Evolutionary conservation across 2,329 filamentous ascomycete genomes (phyloP).

Genomic region (Xylaria sp.): DNA sequence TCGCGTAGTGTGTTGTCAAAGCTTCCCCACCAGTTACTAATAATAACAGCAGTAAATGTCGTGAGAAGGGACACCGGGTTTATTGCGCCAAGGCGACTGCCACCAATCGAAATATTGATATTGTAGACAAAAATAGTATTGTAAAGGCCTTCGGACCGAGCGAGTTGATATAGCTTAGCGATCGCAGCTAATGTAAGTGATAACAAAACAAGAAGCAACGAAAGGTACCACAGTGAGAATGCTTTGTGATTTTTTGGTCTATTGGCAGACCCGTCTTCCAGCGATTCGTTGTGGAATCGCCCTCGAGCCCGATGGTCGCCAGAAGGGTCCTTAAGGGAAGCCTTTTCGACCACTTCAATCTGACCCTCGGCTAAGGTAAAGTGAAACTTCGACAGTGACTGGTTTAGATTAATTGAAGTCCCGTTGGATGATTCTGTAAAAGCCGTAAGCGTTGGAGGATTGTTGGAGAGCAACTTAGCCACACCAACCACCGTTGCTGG

Average conservation of each 20-base stretch:
- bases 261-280: neutral
- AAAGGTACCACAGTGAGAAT: neutral
- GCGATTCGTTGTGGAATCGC: neutral
- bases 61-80: slow-evolving; percentile 29
- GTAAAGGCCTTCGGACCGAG: slow-evolving; percentile 17
- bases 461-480: slow-evolving; percentile 19
- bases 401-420: neutral
- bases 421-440: neutral
- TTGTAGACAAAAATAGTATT: slow-evolving; percentile 26
- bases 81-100: slow-evolving; percentile 10
- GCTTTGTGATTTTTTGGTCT: neutral
- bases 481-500: slow-evolving; percentile 21
- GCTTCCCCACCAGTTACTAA: slow-evolving; percentile 24
- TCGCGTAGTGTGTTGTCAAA: slow-evolving; percentile 22
- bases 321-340: neutral
- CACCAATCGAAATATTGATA: slow-evolving; percentile 20
- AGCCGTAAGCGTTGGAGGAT: neutral
- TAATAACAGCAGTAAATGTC: slow-evolving; percentile 23
- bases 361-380: neutral
- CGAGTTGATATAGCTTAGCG: slow-evolving; percentile 11
- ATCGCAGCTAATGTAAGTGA: neutral
- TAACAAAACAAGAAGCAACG: neutral
- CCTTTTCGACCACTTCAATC: neutral
- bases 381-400: neutral
- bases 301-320: neutral